phyloP scores from a whole-genome alignment of 257 asterid genomes.

The Fraxinus cuspidata region DNA sequence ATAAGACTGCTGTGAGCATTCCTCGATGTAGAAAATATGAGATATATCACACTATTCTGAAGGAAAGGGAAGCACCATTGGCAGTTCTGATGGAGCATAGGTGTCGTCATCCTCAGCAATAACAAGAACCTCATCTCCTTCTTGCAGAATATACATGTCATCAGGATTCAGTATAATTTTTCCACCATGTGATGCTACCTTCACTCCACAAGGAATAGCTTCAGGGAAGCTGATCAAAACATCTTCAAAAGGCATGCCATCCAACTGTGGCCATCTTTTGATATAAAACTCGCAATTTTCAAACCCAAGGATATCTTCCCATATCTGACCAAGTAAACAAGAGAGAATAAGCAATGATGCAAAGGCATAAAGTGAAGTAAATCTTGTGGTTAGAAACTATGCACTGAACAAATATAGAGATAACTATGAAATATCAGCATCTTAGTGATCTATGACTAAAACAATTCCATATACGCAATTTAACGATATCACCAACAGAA shows the following conservation, averaged over 20 bases:
- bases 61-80: slow-evolving; percentile 69
- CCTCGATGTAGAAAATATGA: slow-evolving; percentile 20
- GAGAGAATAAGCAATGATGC: slow-evolving; percentile 18
- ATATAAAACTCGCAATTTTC: slow-evolving; percentile 90
- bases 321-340: slow-evolving; percentile 53
- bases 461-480: slow-evolving; percentile 17
- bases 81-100: slow-evolving; percentile 70
- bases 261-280: slow-evolving; percentile 79
- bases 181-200: slow-evolving; percentile 77
- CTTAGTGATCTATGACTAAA: not conserved
- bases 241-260: slow-evolving; percentile 82
- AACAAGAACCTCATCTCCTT: slow-evolving; percentile 86
- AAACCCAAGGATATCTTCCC: slow-evolving; percentile 96
- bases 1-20: not conserved
- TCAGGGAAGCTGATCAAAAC: slow-evolving; percentile 85
- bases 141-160: slow-evolving; percentile 76
- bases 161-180: slow-evolving; percentile 83
- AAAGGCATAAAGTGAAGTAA: slow-evolving; percentile 14
- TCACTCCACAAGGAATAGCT: slow-evolving; percentile 90
- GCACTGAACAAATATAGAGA: not conserved
- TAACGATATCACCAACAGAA: not conserved
- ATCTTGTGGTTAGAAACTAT: not conserved
- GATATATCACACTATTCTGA: slow-evolving; percentile 14
- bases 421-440: slow-evolving; percentile 3
- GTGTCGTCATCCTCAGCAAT: slow-evolving; percentile 92